Percentiles rank a stretch among this genome's conserved stretches.
Evolutionary conservation across 129 eudicot species (phyloP).

Genomic region (Tanacetum coccineum): DNA sequence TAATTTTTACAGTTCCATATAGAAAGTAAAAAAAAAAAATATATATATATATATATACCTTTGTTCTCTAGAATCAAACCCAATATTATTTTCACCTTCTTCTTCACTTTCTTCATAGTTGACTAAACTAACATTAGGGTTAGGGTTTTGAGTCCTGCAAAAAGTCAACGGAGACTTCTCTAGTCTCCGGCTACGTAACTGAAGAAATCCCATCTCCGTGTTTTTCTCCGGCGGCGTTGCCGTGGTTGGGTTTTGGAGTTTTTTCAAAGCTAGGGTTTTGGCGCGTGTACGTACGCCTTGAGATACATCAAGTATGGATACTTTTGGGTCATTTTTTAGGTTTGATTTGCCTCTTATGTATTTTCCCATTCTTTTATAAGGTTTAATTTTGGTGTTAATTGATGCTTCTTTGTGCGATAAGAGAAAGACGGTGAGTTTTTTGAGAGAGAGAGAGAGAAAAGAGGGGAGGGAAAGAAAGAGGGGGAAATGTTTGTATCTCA

Average conservation of each 20-base stretch:
- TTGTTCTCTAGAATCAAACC: conserved; percentile 56
- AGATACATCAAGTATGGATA: conserved; percentile 43
- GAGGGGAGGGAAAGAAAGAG: too few species aligned
- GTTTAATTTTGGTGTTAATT: not conserved
- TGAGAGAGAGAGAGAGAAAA: too few species aligned
- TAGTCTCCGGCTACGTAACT: conserved; percentile 69
- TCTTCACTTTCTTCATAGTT: conserved; percentile 40
- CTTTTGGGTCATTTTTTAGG: not conserved
- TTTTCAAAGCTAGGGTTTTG: conserved; percentile 74
- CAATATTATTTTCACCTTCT: conserved; percentile 55
- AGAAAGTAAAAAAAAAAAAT: not conserved
- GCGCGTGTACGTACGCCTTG: conserved; percentile 84
- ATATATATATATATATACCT: too few species aligned
- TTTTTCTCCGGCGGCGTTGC: conserved; percentile 7
- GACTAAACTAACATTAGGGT: too few species aligned
- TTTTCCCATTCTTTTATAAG: conserved; percentile 37
- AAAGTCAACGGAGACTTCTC: conserved; percentile 44
- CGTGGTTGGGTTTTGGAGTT: conserved; percentile 35
- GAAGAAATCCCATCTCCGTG: conserved; percentile 49
- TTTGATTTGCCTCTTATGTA: conserved; percentile 51
- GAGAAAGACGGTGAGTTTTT: not conserved
- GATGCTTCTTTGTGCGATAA: not conserved
- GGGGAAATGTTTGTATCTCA: too few species aligned
- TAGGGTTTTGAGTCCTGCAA: conserved; percentile 21
- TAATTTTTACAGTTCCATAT: not conserved